Base-by-base conservation (phyloP, 352 stramenopile species). In the Phytophthora cactorum region DNA sequence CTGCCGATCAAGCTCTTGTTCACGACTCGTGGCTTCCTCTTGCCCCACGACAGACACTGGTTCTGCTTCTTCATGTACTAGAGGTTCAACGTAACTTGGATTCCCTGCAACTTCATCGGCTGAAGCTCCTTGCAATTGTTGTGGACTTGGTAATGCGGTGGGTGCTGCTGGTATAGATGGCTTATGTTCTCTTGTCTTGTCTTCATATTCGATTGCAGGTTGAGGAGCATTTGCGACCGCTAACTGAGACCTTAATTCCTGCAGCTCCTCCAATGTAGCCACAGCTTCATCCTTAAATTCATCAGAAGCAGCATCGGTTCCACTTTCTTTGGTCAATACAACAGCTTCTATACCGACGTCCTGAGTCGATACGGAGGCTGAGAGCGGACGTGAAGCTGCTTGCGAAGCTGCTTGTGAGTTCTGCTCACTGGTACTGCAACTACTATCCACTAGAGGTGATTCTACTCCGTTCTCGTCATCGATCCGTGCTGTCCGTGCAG, bases 221-320 rank as follows among this genome's bases (percentile, higher is more conserved):
- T 50, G 10, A 50, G 29, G 5, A 11, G 41, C 25, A 29, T 28
- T 70, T 12, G n/a, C 34, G 7, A 14, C 17, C 32, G 67, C 61
- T 32, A 84, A 47, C 9, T 79, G 71, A n/a, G 51, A 52, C 4
- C 77, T 68, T 29, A 82, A 32, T 11, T 70, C 64, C 11, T 71
- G 54, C 5, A 84, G 14, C 14, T 84, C 77, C 46, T 82, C 62
- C 41, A 84, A 55, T 5, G 45, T 54, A 1, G 15, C 51, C 11
- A 71, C 45, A 27, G 51, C 50, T 52, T 68, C 51, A 54, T 53
- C 52, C n/a, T 59, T 39, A 17, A 43, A 17, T 5, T 60, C 45
- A 22, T 34, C 46, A 4, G 31, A 11, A 38, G 7, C 17, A 38
- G 67, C 54, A 45, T 75, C 67, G 1, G 52, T 68, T 27, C 55